Evolutionary conservation across 148 eudicot genomes (phyloP), one percentile per base, ranked within the genome.

Genomic region (Rhododendron williamsianum): DNA sequence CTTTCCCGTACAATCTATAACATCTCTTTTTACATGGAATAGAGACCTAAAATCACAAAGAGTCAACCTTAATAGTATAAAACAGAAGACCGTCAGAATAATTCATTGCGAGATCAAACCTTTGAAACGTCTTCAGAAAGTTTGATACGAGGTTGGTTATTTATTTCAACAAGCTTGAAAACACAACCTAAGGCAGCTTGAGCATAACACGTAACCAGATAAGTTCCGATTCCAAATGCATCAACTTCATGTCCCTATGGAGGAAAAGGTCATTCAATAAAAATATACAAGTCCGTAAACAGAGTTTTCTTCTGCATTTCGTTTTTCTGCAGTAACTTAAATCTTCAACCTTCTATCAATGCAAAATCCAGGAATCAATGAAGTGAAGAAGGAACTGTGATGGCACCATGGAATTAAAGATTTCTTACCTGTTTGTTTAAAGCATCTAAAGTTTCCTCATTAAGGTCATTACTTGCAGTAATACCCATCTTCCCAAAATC

Each of bases 101-200:
- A 74, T 67, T 48, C 33, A 85, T 46, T 46, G 76, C 33, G 54
- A 25, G 85, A 85, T 69, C 92, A 87, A 86, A 95, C 99, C 99
- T 97, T 97, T 76, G 99, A 92, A 83, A 97, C 92, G 84, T 95
- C 99, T 91, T 97, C 99, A 45, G 99, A 97, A 52, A 97, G 97
- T 82, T 97, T 97, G 85, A 97, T 97, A 35, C 99, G 97, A 76
- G 99, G 98, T 89, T 97, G 98, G 85, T 91, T 89, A 86, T 97
- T 97, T 85, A 97, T 95, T 91, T 97, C 99, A 69, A 97, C 99
- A 85, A 97, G 95, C 94, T 97, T 97, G 94, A 94, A 97, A 86
- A 97, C 99, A 91, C 95, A 94, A 63, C 98, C 99, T 69, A 97
- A 87, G 69, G 99, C 98, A 85, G 99, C 94, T 91, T 97, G 99